Base-by-base conservation (phyloP, 2,329 filamentous ascomycete genomes). In the Apiospora saccharicola region DNA sequence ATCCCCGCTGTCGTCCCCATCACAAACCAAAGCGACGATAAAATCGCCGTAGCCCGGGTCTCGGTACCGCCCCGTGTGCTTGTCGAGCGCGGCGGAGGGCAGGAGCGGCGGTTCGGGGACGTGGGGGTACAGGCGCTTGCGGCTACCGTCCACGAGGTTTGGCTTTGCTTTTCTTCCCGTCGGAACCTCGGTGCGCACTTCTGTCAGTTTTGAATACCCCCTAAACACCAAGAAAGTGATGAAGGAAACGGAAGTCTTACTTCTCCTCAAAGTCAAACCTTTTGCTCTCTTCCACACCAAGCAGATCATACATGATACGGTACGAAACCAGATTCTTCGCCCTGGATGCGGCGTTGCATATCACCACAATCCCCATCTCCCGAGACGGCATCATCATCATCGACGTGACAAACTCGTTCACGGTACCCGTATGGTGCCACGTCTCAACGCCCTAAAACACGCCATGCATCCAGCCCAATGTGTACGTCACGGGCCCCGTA, bases 311-410 rank as follows among this genome's bases (percentile, higher is more conserved):
- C 1, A 83, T 73, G 8, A 83, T 72, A 12, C 75, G 76, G 64
- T 78, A 79, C 5, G 77, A 73, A 10, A 82, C 41, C 0, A 78
- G 67, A 0, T 79, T 74, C 2, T 74, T 71, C 1, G 72, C 71
- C 0, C 70, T 57, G 2, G 68, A 72, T 4, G 74, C 74, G 4
- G 73, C 72, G 22, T 79, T 81, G 7, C 73, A 75, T 74, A 83
- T 80, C 0, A 77, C 76, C 1, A 81, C 78, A 12, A 83, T 74
- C 0, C 80, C 82, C 57, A 80, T 79, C 19, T 79, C 75, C n/a
- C 72, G 73, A 0, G 80, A 76, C 0, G 82, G 82, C 3, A 83
- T 73, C 79, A 81, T 83, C 10, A 77, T 78, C 16, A 82, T 78
- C 4, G 77, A 68, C 1, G 78, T 72, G 7, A 77, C 76, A 69